Conservation (phyloP, 495 filamentous ascomycete species). For the Cercophora sp. region DNA sequence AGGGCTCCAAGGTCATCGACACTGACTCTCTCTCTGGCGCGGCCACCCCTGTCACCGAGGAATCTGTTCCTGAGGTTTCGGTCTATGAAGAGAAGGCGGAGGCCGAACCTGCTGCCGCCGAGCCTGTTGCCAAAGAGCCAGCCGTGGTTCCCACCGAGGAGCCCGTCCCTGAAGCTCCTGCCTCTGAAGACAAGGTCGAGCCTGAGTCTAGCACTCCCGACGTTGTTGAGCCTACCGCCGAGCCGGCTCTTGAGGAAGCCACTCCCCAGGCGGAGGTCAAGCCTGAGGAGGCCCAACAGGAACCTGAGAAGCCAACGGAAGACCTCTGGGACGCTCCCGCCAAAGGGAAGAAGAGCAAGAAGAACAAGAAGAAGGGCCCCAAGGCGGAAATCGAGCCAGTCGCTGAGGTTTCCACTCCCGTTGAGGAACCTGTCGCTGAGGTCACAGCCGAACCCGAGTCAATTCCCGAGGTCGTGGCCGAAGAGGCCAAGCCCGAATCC, state of each 20-base stretch:
- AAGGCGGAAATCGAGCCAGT: slow-evolving; percentile 7
- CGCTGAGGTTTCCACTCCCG: background rate
- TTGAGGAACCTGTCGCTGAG: background rate
- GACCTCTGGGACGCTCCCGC: background rate
- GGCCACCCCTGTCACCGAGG: too few species aligned
- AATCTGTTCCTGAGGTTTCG: too few species aligned
- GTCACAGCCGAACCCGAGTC: background rate
- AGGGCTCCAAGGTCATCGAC: slow-evolving; percentile 18
- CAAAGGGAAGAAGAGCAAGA: slow-evolving; percentile 18
- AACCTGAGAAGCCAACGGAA: background rate
- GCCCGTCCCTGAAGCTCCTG: background rate
- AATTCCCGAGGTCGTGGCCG: background rate
- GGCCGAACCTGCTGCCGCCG: background rate
- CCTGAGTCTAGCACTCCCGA: background rate
- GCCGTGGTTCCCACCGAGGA: background rate
- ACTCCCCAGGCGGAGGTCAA: background rate
- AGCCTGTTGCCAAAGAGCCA: background rate
- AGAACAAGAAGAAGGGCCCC: slow-evolving; percentile 25
- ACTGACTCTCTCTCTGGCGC: background rate
- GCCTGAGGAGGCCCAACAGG: background rate
- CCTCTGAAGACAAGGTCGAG: too few species aligned
- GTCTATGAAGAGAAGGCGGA: background rate
- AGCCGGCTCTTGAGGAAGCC: background rate
- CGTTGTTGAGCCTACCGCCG: background rate
- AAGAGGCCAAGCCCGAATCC: background rate